Evolutionary conservation across 140 eudicot species (phyloP), one percentile per base, ranked within the genome.

Genomic region (Flaveria floridana): DNA sequence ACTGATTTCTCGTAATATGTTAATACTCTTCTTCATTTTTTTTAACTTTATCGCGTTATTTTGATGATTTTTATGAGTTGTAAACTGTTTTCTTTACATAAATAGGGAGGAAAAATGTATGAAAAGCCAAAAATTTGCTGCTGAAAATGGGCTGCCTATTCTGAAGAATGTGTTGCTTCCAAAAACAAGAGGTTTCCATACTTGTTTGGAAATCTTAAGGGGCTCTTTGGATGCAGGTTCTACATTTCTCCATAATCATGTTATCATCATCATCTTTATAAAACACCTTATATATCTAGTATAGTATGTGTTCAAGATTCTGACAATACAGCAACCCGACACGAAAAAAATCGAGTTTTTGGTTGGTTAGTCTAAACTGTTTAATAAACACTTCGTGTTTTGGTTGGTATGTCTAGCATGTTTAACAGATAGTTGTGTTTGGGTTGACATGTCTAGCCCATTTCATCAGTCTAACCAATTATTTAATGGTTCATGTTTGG

Each of bases 201-300:
- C 87, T 82, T 89, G 97, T 81, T 74, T 89, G 87, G 89, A 89
- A 67, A 86, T 68, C 50, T 77, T 92, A 23, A 85, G 89, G 79
- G 68, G 59, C 58, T 87, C 96, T 80, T 73, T 92, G 76, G 95
- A 92, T 86, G 97, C 96, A 87, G 97, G 97, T 91, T 66, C 11
- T 5, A 28, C 23, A 63, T 13, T 13, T 28, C 7, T 50, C 55
- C 70, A 25, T 56, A 39, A 26, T 26, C 20, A 0, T 15, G 20
- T 52, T 52, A 52, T 6, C 23, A 52, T 6, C 1, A n/a, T 52
- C 59, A 14, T 15, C 8, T 51, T 15, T 51, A 51, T 4, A 51
- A 15, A 51, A 51, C 57, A 51, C 57, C 57, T 51, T 51, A 4
- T 30, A 51, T 48, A 41, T 16, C 18, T 37, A 71, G 23, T 41